Evolutionary conservation across 306 rosid genomes (phyloP), one percentile per base, ranked within the genome.

Genomic region (Luffa aegyptiaca): DNA sequence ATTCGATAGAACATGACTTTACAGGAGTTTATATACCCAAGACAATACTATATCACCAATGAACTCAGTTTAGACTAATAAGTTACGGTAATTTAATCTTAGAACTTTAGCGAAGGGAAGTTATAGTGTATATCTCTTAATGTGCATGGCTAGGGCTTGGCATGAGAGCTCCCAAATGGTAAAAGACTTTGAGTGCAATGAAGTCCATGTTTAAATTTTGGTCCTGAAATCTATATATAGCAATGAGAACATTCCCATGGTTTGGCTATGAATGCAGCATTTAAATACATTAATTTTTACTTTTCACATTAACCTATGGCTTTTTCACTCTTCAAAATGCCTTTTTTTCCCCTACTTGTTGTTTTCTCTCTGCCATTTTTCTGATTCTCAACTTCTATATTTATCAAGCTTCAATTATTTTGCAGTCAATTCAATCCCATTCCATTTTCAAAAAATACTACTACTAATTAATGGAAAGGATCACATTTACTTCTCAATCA

Each of bases 201-300:
- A 56, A 56, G 26, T n/a, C 61, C 20, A 56, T 56, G 20, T 55
- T 55, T 55, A 63, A 63, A 31, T 14, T 35, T 64, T 64, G 71
- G n/a, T 64, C 46, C 46, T 64, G 46, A 65, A 65, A 65, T 65
- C 72, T 35, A 65, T 65, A 65, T 37, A 37, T 58, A 58, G 48
- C 46, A 65, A 65, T 66, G 36, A 70, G 76, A 70, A 70, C 76
- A 70, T 70, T 70, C 55, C 13, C 56, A 10, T 70, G 52, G 13
- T 70, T 70, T 44, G 36, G 37, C 4, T 63, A 63, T 64, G 52
- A 44, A 70, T 70, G 56, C 56, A 44, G 76, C 76, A 70, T 70
- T 70, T 45, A 70, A 44, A 44, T 13, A 44, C 76, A 45, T 70
- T n/a, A 39, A 39, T 70, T 21, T 44, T 44, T 44, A 1, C 55